Percentiles rank a stretch among this genome's conserved stretches.
Conservation (phyloP, 116 monocot genomes). For the Posidonia oceanica region DNA sequence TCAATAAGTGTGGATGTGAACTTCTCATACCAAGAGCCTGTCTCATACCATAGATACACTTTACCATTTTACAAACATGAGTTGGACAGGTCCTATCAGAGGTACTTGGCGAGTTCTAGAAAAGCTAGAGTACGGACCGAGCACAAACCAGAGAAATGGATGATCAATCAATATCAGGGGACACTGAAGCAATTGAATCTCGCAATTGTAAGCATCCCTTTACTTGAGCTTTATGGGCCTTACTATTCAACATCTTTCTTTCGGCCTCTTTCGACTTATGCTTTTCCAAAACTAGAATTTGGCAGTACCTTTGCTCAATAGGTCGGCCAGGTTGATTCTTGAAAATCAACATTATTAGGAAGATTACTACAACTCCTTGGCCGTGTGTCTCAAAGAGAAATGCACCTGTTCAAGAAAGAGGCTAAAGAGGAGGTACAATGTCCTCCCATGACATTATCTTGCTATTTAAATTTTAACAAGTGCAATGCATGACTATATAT, state of each 20-base stretch:
- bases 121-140: slow-evolving; percentile 17
- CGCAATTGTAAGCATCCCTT: slow-evolving; percentile 55
- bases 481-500: too few species aligned
- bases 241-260: background rate
- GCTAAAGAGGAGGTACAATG: slow-evolving; percentile 67
- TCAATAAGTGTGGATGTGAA: background rate
- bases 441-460: background rate
- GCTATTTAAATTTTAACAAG: background rate
- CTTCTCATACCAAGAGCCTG: background rate
- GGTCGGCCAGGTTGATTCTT: slow-evolving; percentile 97
- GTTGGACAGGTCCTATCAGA: background rate
- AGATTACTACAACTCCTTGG: slow-evolving; percentile 78
- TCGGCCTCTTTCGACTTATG: too few species aligned
- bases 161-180: slow-evolving; percentile 46
- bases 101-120: slow-evolving; percentile 12
- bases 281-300: too few species aligned
- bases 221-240: background rate
- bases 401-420: slow-evolving; percentile 85
- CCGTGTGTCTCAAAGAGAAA: slow-evolving; percentile 63
- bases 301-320: slow-evolving; percentile 7
- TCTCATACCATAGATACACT: background rate
- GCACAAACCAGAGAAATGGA: slow-evolving; percentile 85
- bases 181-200: slow-evolving; percentile 58
- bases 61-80: background rate
- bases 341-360: slow-evolving; percentile 83